Base-by-base conservation (phyloP, 345 rosid genomes). In the Psidium friedrichsthalianum region DNA sequence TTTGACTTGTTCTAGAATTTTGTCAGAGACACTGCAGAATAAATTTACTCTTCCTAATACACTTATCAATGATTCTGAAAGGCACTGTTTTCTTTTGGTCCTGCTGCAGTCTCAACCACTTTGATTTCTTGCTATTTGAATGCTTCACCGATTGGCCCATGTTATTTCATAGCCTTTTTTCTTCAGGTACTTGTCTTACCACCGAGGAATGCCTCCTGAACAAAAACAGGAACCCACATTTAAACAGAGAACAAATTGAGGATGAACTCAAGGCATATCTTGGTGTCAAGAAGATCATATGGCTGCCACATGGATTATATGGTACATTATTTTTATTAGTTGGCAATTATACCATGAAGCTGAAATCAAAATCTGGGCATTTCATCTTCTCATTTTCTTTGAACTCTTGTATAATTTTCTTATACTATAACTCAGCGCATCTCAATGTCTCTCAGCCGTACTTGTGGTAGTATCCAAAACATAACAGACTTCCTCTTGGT, bases 141-240 rank as follows among this genome's bases (percentile, higher is more conserved):
- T 36, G 80, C 80, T 69, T 36, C 13, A 1, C 6, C 47, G 0
- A 32, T 69, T 18, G 47, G 25, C 47, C 82, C 56, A 11, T 61
- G 44, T 85, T 32, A 15, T 42, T 42, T 87, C 84, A 52, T 56
- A 25, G 15, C 53, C 24, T 36, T 86, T 51, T 83, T 82, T 52
- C 52, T 90, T 85, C 91, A 96, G 98, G 98, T 83, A 96, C 99
- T 61, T 96, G 98, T 89, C 93, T 97, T 84, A 95, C 94, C 69
- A 97, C 99, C 0, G 98, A 95, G 91, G 98, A 97, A 84, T 97
- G 99, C 91, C 98, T 97, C 54, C 88, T 97, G 89, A 94, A 93
- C 88, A 92, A 93, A 92, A 95, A 97, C 86, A 89, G 98, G 85
- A 97, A 96, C 82, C 98, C 98, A 12, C 87, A 92, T 86, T 76